phyloP scores from a whole-genome alignment of 2,329 filamentous ascomycete species.

The Alternaria viburni region DNA sequence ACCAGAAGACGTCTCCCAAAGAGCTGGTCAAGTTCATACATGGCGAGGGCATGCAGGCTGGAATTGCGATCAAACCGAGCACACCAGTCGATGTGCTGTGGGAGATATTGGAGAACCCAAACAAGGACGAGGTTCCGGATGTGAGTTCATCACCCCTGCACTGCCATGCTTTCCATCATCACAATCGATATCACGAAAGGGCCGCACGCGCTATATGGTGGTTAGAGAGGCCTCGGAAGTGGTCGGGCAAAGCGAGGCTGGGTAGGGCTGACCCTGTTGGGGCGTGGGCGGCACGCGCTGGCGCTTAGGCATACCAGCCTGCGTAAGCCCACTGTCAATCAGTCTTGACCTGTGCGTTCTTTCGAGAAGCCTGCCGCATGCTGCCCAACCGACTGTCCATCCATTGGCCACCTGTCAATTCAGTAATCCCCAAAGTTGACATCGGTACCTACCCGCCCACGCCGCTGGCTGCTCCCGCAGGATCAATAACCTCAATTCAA shows the following conservation, averaged over 20 bases:
- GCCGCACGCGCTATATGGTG: slow-evolving; percentile 19
- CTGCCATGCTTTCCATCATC: slow-evolving; percentile 5
- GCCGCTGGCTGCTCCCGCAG: slow-evolving; percentile 12
- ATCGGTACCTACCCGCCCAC: slow-evolving; percentile 20
- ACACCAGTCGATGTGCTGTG: slow-evolving; percentile 91
- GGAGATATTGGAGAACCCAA: slow-evolving; percentile 78
- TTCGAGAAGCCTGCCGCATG: slow-evolving; percentile 27
- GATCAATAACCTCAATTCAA: slow-evolving; percentile 13
- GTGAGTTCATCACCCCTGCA: slow-evolving; percentile 61
- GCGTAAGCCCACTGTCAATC: slow-evolving; percentile 22
- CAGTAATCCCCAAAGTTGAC: slow-evolving; percentile 3
- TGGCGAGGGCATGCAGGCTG: slow-evolving; percentile 83
- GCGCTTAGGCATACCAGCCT: slow-evolving; percentile 40
- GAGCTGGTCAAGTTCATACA: slow-evolving; percentile 93
- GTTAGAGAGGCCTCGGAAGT: slow-evolving; percentile 16
- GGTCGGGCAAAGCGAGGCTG: slow-evolving; percentile 16
- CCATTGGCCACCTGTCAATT: slow-evolving; percentile 15
- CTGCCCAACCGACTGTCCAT: slow-evolving; percentile 1
- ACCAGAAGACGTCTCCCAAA: slow-evolving; percentile 77
- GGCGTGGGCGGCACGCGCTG: slow-evolving; percentile 37
- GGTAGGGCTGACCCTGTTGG: slow-evolving; percentile 28
- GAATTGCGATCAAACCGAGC: slow-evolving; percentile 93
- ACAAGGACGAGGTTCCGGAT: slow-evolving; percentile 82
- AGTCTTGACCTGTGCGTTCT: slow-evolving; percentile 10
- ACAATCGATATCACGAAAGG: slow-evolving; percentile 23